Evolutionary conservation across 1,284 basidiomycete species (phyloP).

Genomic region (Ustilago loliicola): DNA sequence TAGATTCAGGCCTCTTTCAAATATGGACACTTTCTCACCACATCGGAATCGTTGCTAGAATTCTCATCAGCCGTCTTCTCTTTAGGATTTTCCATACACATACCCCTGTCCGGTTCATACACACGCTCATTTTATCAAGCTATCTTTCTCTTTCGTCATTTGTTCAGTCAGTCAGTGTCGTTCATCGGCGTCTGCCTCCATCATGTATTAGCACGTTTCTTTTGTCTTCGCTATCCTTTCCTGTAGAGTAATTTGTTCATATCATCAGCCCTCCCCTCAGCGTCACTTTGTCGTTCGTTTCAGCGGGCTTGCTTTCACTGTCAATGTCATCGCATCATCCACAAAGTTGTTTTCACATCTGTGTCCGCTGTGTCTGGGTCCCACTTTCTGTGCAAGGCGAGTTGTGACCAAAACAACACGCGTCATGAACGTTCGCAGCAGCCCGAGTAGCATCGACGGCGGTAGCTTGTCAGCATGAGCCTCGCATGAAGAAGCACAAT

Average conservation of each 20-base stretch:
- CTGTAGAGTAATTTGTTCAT: conserved; percentile 26
- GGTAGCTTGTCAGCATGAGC: too few relatives aligned
- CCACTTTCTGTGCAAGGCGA: too few relatives aligned
- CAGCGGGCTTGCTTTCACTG: not conserved
- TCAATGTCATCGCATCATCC: conserved; percentile 11
- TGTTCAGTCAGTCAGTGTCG: conserved; percentile 6
- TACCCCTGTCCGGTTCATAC: conserved; percentile 10
- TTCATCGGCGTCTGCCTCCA: conserved; percentile 5
- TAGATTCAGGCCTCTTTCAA: conserved; percentile 8
- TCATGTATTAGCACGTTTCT: conserved; percentile 15
- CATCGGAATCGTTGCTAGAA: conserved; percentile 10
- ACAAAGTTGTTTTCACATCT: not conserved
- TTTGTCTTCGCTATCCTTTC: conserved; percentile 9
- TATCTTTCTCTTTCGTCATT: conserved; percentile 9
- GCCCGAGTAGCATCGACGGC: too few relatives aligned
- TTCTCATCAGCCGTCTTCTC: not conserved
- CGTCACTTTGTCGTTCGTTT: conserved; percentile 24
- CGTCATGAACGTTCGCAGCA: not conserved
- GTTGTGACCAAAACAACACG: not conserved
- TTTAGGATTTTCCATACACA: conserved; percentile 2
- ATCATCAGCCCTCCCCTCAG: not conserved
- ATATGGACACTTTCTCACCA: conserved; percentile 18
- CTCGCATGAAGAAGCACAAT: too few relatives aligned
- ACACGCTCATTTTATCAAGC: conserved; percentile 2
- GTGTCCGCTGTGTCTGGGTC: not conserved